A percentile compares a stretch with the other conserved stretches of the same genome.
These are phyloP conservation scores for Bryoglossum gracile DNA, from an alignment of 495 filamentous ascomycete species.

Conservation along the genomic window DNA sequence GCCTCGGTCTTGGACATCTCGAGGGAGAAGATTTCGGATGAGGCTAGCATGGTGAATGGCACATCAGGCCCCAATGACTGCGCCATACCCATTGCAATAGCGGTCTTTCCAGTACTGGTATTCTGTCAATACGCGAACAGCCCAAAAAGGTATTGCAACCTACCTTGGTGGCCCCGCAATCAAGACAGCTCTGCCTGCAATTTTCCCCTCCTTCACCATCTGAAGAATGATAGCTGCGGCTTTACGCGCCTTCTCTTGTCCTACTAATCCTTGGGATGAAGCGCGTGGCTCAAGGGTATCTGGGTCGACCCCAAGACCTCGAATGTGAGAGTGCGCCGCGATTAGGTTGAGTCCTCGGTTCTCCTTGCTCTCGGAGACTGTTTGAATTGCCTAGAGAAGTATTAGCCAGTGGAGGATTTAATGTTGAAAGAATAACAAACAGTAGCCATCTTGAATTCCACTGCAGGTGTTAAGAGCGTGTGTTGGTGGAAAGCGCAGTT, in stretches of 20 bases:
- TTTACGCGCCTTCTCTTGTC: conserved; percentile 92
- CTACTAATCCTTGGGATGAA: conserved; percentile 92
- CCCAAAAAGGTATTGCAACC: background rate
- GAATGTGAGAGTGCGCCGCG: conserved; percentile 96
- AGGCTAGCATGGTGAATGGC: conserved; percentile 91
- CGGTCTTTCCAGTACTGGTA: conserved; percentile 85
- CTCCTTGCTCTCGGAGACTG: conserved; percentile 89
- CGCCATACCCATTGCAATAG: conserved; percentile 98
- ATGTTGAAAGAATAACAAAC: background rate
- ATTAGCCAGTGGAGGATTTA: background rate
- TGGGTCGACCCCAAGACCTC: conserved; percentile 85
- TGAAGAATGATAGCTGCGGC: conserved; percentile 91
- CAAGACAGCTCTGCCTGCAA: conserved; percentile 89
- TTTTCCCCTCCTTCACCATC: conserved; percentile 98
- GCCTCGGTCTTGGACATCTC: conserved; percentile 99
- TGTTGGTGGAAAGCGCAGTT: background rate
- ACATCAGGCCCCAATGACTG: conserved; percentile 90
- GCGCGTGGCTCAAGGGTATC: conserved; percentile 82
- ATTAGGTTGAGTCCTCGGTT: conserved; percentile 92
- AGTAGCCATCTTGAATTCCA: conserved; percentile 8
- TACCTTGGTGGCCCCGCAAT: conserved; percentile 89
- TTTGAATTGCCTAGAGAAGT: conserved; percentile 68
- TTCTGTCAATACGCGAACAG: conserved; percentile 8
- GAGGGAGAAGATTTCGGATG: conserved; percentile 94
- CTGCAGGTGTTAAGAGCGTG: background rate